Conservation (phyloP, 192 early-diverging fungal species). For the Chytriomyces hyalinus region DNA sequence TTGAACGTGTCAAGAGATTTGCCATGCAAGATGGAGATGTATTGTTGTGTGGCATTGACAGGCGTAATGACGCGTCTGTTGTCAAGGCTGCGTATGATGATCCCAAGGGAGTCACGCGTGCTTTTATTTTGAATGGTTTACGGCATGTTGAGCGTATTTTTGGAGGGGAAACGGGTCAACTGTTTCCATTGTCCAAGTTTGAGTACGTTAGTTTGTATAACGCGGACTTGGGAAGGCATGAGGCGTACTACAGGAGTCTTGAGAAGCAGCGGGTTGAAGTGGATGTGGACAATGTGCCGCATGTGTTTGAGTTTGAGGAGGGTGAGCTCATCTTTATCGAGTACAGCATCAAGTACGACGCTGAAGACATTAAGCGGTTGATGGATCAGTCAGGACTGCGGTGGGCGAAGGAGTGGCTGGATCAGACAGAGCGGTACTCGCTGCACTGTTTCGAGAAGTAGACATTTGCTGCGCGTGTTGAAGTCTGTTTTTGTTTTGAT, state of each 20-base stretch:
- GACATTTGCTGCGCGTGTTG: neutral
- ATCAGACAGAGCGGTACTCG: slow-evolving; percentile 47
- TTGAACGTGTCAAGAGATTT: slow-evolving; percentile 58
- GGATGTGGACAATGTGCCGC: slow-evolving; percentile 2
- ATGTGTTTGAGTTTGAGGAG: slow-evolving; percentile 55
- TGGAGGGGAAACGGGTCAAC: slow-evolving; percentile 10
- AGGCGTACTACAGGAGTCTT: slow-evolving; percentile 73
- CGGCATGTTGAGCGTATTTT: slow-evolving; percentile 77
- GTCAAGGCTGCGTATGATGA: slow-evolving; percentile 89
- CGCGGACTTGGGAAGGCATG: slow-evolving; percentile 73
- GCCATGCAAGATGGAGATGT: slow-evolving; percentile 67
- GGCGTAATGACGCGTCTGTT: slow-evolving; percentile 69
- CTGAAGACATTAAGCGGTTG: slow-evolving; percentile 53
- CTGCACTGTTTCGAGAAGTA: slow-evolving; percentile 24
- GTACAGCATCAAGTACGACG: slow-evolving; percentile 84
- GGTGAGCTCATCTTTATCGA: slow-evolving; percentile 89
- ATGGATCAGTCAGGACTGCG: slow-evolving; percentile 39
- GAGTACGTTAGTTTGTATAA: slow-evolving; percentile 79
- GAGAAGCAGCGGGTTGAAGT: slow-evolving; percentile 51
- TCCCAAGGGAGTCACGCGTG: slow-evolving; percentile 70
- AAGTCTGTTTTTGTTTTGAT: neutral
- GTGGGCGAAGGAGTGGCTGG: slow-evolving; percentile 48
- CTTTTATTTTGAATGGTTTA: slow-evolving; percentile 87
- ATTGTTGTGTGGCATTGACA: slow-evolving; percentile 85
- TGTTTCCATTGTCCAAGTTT: slow-evolving; percentile 70